A percentile compares a stretch with the other conserved stretches of the same genome.
These are phyloP conservation scores for Lasiosphaeria ovina DNA, from an alignment of 495 filamentous ascomycete genomes.

Conservation along the genomic window DNA sequence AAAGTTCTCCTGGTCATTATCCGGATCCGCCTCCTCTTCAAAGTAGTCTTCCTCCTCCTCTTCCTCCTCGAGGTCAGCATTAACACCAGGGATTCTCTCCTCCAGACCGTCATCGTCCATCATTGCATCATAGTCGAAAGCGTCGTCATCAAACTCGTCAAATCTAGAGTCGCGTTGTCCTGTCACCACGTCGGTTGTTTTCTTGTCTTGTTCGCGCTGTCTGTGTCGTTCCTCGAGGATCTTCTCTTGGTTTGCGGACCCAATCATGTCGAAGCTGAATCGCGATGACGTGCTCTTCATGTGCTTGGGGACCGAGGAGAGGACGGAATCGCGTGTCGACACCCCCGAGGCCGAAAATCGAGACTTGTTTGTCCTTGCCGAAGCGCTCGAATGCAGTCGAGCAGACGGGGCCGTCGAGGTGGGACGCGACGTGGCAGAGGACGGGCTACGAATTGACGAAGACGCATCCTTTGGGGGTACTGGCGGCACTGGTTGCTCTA, in stretches of 20 bases:
- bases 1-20: slow-evolving; percentile 53
- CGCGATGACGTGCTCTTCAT: slow-evolving; percentile 84
- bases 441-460: slow-evolving; percentile 26
- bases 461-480: slow-evolving; percentile 40
- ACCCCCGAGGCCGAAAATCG: slow-evolving; percentile 40
- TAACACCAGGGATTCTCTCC: slow-evolving; percentile 73
- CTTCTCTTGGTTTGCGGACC: slow-evolving; percentile 75
- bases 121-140: slow-evolving; percentile 65
- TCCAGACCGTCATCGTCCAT: slow-evolving; percentile 72
- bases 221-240: slow-evolving; percentile 83
- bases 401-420: slow-evolving; percentile 21
- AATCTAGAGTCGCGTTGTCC: slow-evolving; percentile 41
- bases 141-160: slow-evolving; percentile 66
- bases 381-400: slow-evolving; percentile 18
- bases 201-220: slow-evolving; percentile 61
- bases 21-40: slow-evolving; percentile 34
- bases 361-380: slow-evolving; percentile 28
- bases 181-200: slow-evolving; percentile 30
- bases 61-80: slow-evolving; percentile 60
- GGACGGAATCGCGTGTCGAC: slow-evolving; percentile 39
- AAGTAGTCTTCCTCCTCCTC: slow-evolving; percentile 23
- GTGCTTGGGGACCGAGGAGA: slow-evolving; percentile 64
- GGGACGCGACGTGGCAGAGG: slow-evolving; percentile 33
- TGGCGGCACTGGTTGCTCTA: slow-evolving; percentile 25
- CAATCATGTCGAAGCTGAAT: slow-evolving; percentile 93